Evolutionary conservation across 805 yeast species (phyloP).

Genomic region (Nakazawaea wyomingensis): DNA sequence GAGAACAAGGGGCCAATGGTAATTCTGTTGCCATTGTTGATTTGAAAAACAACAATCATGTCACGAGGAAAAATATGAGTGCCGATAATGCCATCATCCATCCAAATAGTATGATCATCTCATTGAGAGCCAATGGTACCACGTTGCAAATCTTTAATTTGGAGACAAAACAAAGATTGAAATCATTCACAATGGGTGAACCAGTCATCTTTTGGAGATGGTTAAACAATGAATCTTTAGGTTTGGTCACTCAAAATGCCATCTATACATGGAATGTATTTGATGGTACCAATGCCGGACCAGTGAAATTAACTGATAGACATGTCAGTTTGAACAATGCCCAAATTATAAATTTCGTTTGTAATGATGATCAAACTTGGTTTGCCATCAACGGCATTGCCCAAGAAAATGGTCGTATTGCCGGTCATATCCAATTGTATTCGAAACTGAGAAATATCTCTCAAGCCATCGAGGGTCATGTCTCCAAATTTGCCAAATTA

Average conservation of each 20-base stretch:
- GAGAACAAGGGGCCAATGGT: conserved; percentile 59
- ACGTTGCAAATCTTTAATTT: conserved; percentile 92
- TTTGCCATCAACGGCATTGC: conserved; percentile 92
- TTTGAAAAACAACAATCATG: conserved; percentile 68
- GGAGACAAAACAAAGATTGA: conserved; percentile 80
- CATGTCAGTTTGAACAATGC: conserved; percentile 73
- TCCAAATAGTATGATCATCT: conserved; percentile 82
- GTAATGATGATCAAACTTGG: conserved; percentile 82
- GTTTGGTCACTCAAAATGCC: conserved; percentile 75
- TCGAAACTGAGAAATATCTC: conserved; percentile 87
- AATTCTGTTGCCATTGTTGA: conserved; percentile 95
- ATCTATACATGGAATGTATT: conserved; percentile 80
- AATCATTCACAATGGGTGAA: conserved; percentile 78
- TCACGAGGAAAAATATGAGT: conserved; percentile 87
- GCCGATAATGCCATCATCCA: conserved; percentile 98
- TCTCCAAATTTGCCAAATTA: conserved; percentile 79
- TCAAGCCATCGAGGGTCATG: conserved; percentile 97
- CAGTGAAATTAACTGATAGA: conserved; percentile 74
- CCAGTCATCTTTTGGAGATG: conserved; percentile 96
- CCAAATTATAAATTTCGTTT: conserved; percentile 87
- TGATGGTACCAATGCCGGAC: conserved; percentile 79
- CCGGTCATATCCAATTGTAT: conserved; percentile 92
- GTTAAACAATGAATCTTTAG: conserved; percentile 69
- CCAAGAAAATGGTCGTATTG: conserved; percentile 89
- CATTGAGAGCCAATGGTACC: conserved; percentile 93